Evolutionary conservation across 2,329 filamentous ascomycete genomes (phyloP).

Genomic region (Calonectria montana): DNA sequence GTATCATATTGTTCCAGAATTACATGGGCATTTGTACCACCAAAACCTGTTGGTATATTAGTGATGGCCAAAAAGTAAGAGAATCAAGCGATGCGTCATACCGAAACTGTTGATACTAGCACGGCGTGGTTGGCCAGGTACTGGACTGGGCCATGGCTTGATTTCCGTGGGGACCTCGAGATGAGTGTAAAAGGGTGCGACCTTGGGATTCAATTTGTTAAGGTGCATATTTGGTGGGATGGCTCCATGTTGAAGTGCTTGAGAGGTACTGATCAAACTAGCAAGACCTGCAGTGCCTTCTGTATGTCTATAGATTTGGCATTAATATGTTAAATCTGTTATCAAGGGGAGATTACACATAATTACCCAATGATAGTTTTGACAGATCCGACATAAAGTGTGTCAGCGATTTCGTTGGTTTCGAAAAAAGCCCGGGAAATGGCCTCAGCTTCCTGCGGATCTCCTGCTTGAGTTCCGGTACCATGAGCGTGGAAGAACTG

Average conservation of each 20-base stretch:
- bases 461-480: background rate
- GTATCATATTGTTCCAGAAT: conserved; percentile 40
- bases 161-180: conserved; percentile 33
- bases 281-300: conserved; percentile 41
- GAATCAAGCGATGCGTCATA: background rate
- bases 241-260: conserved; percentile 28
- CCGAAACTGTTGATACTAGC: conserved; percentile 48
- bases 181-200: conserved; percentile 39
- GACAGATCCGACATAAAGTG: conserved; percentile 39
- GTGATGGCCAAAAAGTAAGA: background rate
- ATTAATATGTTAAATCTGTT: background rate
- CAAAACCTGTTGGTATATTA: conserved; percentile 40
- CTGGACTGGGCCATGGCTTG: conserved; percentile 32
- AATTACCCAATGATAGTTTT: conserved; percentile 37
- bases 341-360: background rate
- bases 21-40: conserved; percentile 57
- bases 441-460: background rate
- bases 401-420: background rate
- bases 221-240: conserved; percentile 47
- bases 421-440: background rate
- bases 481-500: background rate
- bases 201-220: conserved; percentile 38
- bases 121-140: conserved; percentile 15
- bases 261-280: conserved; percentile 26
- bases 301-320: conserved; percentile 25